Base-by-base conservation (phyloP, 805 yeast species). In the Wickerhamiella domercqiae region DNA sequence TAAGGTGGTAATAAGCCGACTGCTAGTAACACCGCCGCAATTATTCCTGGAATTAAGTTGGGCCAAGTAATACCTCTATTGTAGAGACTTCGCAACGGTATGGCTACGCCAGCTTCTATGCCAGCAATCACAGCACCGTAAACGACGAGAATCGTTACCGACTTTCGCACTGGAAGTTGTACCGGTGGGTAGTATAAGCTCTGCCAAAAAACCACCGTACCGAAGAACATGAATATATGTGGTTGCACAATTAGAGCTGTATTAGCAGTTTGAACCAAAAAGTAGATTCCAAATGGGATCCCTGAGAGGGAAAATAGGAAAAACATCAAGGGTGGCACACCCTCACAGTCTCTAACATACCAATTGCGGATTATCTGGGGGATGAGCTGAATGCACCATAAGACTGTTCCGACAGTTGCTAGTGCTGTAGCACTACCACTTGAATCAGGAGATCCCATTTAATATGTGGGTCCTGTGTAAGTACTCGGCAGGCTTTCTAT, bases 361-460 rank as follows among this genome's bases (percentile, higher is more conserved):
- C 70, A 84, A 53, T 87, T 86, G 53, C 73, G 65, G 40, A 73
- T 63, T 33, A 86, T 75, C 52, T 81, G 97, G 2, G 96, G 96
- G 1, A 84, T 65, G 45, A 87, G 61, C 59, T 87, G 96, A 45
- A 86, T 62, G 56, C 96, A 86, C 96, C 96, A 87, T 40, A 80
- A 67, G 2, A 86, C 73, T 0, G 97, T 87, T 4, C 94, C 96
- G 1, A 81, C 64, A 9, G 94, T 84, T 1, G 83, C 95, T 38
- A 83, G 64, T 14, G 80, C 49, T 4, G 52, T 47, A 13, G 52
- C 43, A 16, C 43, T 36, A 7, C 47, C 44, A 24, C n/a, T n/a
- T n/a, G n/a, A n/a, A n/a, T n/a, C n/a, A n/a, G n/a, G n/a, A n/a
- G n/a, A n/a, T n/a, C n/a, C n/a, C n/a, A n/a, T n/a, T n/a, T n/a